Evolutionary conservation across 1,284 basidiomycete species (phyloP).

Genomic region (Moesziomyces parantarcticus): DNA sequence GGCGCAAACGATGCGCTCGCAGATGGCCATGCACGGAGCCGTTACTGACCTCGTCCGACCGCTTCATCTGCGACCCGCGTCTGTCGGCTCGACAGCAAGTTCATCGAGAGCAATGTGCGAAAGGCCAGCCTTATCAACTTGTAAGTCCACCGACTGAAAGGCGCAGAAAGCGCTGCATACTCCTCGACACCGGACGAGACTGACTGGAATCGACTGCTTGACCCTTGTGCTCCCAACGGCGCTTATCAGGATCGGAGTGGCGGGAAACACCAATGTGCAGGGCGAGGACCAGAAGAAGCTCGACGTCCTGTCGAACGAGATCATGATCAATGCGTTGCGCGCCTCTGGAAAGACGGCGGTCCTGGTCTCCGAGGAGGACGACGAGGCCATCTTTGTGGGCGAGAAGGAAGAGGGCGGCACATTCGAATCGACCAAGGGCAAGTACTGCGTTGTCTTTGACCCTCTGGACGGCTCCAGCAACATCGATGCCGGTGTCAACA

Average conservation of each 20-base stretch:
- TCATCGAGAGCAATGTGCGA: conserved; percentile 97
- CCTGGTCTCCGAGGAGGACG: conserved; percentile 95
- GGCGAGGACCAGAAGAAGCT: conserved; percentile 99
- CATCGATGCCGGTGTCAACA: conserved; percentile 99
- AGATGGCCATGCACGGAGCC: background rate
- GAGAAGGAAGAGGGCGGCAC: conserved; percentile 69
- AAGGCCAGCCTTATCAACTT: conserved; percentile 97
- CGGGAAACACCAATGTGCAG: conserved; percentile 94
- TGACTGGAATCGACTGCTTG: conserved; percentile 8
- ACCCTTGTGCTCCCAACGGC: background rate
- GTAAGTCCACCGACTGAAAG: conserved; percentile 71
- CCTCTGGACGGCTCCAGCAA: conserved; percentile 98
- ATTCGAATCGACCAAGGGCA: conserved; percentile 59
- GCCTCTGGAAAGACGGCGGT: conserved; percentile 96
- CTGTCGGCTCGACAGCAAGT: conserved; percentile 70
- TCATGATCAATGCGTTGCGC: conserved; percentile 92
- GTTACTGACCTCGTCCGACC: background rate
- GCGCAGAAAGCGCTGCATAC: no score
- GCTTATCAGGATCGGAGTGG: conserved; percentile 81
- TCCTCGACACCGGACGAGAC: background rate
- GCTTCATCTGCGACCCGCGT: no score
- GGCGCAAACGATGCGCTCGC: no score
- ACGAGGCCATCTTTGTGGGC: conserved; percentile 88
- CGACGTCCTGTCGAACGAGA: conserved; percentile 96
- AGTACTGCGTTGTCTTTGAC: conserved; percentile 95